Evolutionary conservation across 1,139 yeast species (phyloP).

Genomic region (Lodderomyces metapsilosis): DNA sequence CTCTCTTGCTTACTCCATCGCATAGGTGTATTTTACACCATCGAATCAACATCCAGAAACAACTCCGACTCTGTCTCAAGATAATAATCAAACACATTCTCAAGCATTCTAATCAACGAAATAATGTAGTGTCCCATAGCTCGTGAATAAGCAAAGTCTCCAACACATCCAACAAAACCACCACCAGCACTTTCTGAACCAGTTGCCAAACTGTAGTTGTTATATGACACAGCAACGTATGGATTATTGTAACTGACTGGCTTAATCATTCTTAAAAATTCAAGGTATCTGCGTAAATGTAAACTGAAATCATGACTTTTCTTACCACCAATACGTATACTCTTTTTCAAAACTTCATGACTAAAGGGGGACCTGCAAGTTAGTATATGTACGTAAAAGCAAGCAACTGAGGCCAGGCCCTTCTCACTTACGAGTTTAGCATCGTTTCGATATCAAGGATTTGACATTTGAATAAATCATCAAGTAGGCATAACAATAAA

Average conservation of each 20-base stretch:
- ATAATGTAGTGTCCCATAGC: background rate
- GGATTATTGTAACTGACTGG: constrained; percentile 5
- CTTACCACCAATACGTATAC: background rate
- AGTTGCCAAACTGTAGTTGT: background rate
- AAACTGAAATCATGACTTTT: background rate
- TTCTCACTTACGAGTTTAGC: constrained; percentile 1
- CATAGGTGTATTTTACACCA: too few species aligned
- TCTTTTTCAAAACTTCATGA: constrained; percentile 3
- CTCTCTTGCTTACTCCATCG: too few species aligned
- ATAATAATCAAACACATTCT: background rate
- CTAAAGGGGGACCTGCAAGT: background rate
- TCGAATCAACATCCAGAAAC: background rate
- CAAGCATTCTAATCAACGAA: background rate
- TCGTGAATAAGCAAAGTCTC: background rate
- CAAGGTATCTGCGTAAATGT: constrained; percentile 13
- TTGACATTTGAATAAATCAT: constrained; percentile 13
- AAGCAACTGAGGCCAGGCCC: too few species aligned
- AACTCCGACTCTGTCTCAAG: background rate
- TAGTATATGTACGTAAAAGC: too few species aligned
- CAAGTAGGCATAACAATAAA: constrained; percentile 12
- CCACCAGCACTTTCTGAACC: background rate
- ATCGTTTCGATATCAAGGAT: constrained; percentile 12
- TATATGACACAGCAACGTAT: background rate
- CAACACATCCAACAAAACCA: background rate
- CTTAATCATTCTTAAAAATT: constrained; percentile 12